Evolutionary conservation across 768 basidiomycete species (phyloP).

Genomic region (Suillus lakei): DNA sequence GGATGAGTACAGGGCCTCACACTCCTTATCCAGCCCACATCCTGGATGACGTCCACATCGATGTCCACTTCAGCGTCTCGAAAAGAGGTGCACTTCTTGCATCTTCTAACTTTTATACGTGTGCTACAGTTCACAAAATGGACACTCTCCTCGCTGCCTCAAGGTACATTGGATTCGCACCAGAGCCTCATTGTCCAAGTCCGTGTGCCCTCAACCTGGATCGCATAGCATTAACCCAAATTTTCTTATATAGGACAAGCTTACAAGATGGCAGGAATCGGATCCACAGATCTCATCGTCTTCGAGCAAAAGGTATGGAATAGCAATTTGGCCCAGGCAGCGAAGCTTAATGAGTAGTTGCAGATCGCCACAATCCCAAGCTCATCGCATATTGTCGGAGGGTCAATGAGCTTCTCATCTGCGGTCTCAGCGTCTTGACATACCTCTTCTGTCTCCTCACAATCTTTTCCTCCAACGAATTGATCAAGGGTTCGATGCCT

Average conservation of each 20-base stretch:
- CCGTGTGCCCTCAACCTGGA: background rate
- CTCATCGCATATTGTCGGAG: background rate
- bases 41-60: background rate
- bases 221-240: background rate
- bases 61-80: background rate
- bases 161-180: background rate
- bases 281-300: background rate
- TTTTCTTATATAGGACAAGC: background rate
- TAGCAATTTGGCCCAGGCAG: background rate
- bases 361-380: background rate
- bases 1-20: background rate
- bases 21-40: background rate
- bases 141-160: too few species aligned
- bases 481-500: slow-evolving; percentile 30
- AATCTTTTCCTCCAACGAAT: slow-evolving; percentile 9
- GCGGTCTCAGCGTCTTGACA: slow-evolving; percentile 75
- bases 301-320: background rate
- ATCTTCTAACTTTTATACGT: too few species aligned
- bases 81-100: background rate
- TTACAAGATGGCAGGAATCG: background rate
- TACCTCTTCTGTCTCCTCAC: slow-evolving; percentile 54
- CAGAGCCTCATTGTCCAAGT: background rate
- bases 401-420: background rate
- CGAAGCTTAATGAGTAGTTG: background rate
- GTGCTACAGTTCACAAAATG: too few species aligned